phyloP scores from a whole-genome alignment of 345 rosid genomes.

The Populus davidiana region DNA sequence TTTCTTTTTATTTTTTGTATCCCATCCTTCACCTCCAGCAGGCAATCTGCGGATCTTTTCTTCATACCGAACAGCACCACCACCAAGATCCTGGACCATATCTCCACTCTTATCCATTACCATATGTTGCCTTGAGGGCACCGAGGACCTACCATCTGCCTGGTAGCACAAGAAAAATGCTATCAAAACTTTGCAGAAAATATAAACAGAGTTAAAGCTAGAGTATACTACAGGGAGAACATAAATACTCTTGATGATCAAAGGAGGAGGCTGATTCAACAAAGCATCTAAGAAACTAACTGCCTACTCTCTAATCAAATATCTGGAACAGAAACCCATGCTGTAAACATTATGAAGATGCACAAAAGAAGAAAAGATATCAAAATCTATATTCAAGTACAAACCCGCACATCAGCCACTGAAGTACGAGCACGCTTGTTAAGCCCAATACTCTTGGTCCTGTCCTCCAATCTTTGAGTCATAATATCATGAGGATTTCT shows the following conservation, averaged over 20 bases:
- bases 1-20: conserved; percentile 79
- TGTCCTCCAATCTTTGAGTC: conserved; percentile 69
- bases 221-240: not conserved
- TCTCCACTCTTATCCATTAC: conserved; percentile 61
- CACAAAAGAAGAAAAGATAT: conserved; percentile 1
- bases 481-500: conserved; percentile 55
- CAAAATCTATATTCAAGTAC: conserved; percentile 35
- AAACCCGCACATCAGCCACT: conserved; percentile 73
- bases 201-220: not conserved
- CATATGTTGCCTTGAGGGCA: conserved; percentile 51
- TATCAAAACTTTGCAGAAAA: not conserved
- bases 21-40: conserved; percentile 93
- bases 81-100: conserved; percentile 52
- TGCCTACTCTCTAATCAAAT: not conserved
- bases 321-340: not conserved
- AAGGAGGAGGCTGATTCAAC: not conserved
- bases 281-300: not conserved
- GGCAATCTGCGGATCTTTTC: conserved; percentile 82
- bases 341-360: not conserved
- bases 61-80: conserved; percentile 47
- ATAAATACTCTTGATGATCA: not conserved
- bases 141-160: conserved; percentile 54
- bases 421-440: conserved; percentile 74
- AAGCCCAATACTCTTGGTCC: conserved; percentile 63
- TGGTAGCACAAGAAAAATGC: conserved; percentile 22